Conservation (phyloP, 108 stramenopile species). For the Thalassiosira profunda region DNA sequence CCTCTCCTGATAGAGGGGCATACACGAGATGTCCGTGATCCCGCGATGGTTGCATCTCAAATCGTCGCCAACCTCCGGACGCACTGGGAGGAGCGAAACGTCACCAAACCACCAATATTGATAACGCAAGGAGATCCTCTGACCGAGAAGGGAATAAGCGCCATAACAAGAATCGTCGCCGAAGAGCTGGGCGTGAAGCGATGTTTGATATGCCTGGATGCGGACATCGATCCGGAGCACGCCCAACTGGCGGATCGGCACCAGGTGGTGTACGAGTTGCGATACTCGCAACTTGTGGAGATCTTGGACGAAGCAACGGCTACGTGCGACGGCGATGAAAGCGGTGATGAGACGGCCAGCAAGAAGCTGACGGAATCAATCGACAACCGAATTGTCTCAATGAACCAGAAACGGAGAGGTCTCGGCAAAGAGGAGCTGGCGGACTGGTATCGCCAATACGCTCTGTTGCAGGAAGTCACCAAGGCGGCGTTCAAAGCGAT, state of each 20-base stretch:
- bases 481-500: conserved; percentile 43
- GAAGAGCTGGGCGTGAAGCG: conserved; percentile 16
- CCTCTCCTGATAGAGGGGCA: conserved; percentile 39
- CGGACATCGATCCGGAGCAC: conserved; percentile 36
- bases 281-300: conserved; percentile 31
- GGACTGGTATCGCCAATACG: conserved; percentile 37
- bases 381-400: conserved; percentile 27
- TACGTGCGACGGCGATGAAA: neutral
- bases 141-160: conserved; percentile 26
- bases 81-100: conserved; percentile 3
- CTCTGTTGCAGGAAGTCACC: conserved; percentile 59
- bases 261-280: conserved; percentile 31
- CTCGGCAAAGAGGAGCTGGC: conserved; percentile 17
- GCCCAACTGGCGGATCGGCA: conserved; percentile 31
- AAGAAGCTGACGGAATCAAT: conserved; percentile 10
- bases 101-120: conserved; percentile 23
- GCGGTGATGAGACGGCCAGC: too few species aligned
- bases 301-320: neutral
- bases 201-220: conserved; percentile 37
- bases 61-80: conserved; percentile 20
- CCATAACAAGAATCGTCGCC: conserved; percentile 28
- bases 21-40: conserved; percentile 19
- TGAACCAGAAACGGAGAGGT: conserved; percentile 24
- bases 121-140: conserved; percentile 45
- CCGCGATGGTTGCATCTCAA: conserved; percentile 18